These are phyloP conservation scores for Plenodomus biglobosus DNA, from an alignment of 2,329 filamentous ascomycete species.

Conservation along the genomic window DNA sequence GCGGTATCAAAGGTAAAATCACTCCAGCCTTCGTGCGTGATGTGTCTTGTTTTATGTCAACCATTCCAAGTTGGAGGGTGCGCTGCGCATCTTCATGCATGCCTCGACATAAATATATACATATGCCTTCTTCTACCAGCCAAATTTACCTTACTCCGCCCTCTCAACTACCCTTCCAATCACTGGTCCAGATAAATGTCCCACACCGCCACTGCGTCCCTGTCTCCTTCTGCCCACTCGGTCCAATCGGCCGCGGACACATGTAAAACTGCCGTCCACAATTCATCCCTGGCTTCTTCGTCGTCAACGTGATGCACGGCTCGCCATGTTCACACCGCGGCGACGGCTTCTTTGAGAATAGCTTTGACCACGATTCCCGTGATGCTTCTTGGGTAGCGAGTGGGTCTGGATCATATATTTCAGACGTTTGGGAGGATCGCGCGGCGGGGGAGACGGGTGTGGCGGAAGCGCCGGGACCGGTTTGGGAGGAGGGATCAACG, in stretches of 20 bases:
- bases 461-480: slow-evolving; percentile 2
- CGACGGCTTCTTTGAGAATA: slow-evolving; percentile 72
- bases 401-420: slow-evolving; percentile 24
- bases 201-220: slow-evolving; percentile 84
- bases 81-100: too few species aligned
- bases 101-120: too few species aligned
- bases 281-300: slow-evolving; percentile 88
- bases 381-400: slow-evolving; percentile 57
- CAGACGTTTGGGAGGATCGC: background rate
- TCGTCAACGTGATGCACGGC: slow-evolving; percentile 78
- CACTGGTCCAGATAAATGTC: slow-evolving; percentile 75
- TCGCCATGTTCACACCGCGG: slow-evolving; percentile 88
- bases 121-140: too few species aligned
- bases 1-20: too few species aligned
- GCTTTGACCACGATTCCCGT: slow-evolving; percentile 83
- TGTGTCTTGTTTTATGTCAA: too few species aligned
- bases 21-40: too few species aligned
- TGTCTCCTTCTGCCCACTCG: slow-evolving; percentile 79
- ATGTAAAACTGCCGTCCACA: slow-evolving; percentile 68
- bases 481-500: slow-evolving; percentile 4
- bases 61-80: too few species aligned
- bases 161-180: slow-evolving; percentile 53
- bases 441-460: slow-evolving; percentile 5
- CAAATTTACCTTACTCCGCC: background rate
- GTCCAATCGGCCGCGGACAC: slow-evolving; percentile 73